phyloP scores from a whole-genome alignment of 2,329 filamentous ascomycete species.

The Trematosphaeria pertusa region DNA sequence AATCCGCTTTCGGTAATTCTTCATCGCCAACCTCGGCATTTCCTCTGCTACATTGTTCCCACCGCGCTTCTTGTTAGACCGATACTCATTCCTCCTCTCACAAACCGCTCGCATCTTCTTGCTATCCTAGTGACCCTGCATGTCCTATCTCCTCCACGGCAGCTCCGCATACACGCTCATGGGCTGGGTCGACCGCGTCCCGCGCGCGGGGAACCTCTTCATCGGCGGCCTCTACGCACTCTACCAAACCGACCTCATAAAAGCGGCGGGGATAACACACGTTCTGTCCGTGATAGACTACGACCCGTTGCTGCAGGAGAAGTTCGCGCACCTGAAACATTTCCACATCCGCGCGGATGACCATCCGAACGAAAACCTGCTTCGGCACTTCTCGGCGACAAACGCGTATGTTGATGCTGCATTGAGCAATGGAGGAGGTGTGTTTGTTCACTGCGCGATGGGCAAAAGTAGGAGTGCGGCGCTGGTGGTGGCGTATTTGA shows the following conservation, averaged over 20 bases:
- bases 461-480: conserved; percentile 43
- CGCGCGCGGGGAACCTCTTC: conserved; percentile 43
- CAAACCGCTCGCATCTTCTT: too few species aligned
- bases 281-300: conserved; percentile 44
- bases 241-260: conserved; percentile 48
- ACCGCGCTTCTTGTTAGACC: too few species aligned
- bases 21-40: too few species aligned
- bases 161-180: conserved; percentile 38
- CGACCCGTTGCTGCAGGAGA: conserved; percentile 33
- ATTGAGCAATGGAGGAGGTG: conserved; percentile 25
- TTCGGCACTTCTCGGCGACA: conserved; percentile 32
- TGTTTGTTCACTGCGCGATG: conserved; percentile 47
- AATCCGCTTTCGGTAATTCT: too few species aligned
- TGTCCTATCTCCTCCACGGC: conserved; percentile 43
- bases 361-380: conserved; percentile 39
- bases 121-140: too few species aligned
- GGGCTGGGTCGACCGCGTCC: conserved; percentile 50
- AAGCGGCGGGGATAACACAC: conserved; percentile 39
- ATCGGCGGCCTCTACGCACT: conserved; percentile 53
- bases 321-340: conserved; percentile 37
- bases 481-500: conserved; percentile 42
- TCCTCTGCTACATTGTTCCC: too few species aligned
- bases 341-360: conserved; percentile 42
- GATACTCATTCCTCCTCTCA: too few species aligned
- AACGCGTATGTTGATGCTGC: conserved; percentile 33